Evolutionary conservation across 148 eudicot species (phyloP), one percentile per base, ranked within the genome.

Genomic region (Vaccinium myrtillus): DNA sequence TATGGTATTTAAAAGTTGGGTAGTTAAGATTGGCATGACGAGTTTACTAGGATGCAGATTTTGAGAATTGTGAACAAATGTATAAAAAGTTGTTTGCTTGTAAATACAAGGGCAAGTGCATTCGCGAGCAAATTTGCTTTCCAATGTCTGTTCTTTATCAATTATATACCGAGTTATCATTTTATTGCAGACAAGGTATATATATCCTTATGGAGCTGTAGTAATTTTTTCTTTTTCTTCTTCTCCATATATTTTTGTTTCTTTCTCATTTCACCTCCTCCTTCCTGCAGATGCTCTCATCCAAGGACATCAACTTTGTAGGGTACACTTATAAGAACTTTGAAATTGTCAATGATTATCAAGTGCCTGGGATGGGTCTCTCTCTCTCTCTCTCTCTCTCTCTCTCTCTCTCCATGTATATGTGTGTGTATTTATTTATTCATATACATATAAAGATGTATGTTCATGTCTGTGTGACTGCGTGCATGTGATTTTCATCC

Each of bases 281-380:
- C 74, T 78, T 83, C 78, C 51, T 89, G 82, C 94, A 94, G 96
- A 95, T 95, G 98, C 93, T 95, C 70, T 95, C 98, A 48, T 92
- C 98, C 75, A 95, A 95, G 90, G 98, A 95, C 89, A 89, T 95
- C 81, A 95, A 95, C 88, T 95, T 95, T 81, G 98, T 95, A 39
- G 98, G 98, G 69, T 95, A 95, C 88, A 95, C 98, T 6, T 95
- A 95, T 89, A 95, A 95, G 91, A 95, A 95, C 87, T 95, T 94
- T 54, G 98, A 95, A 91, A 94, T 95, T 65, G 98, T 95, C 85
- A 94, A 95, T 85, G 98, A 94, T 86, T 94, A 94, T 91, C 96
- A 93, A 94, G 98, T 94, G 83, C 95, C 98, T 54, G 98, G 98
- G 86, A 94, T 95, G 85, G 98, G 98, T 95, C 88, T 88, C 30